Evolutionary conservation across 306 rosid species (phyloP), one percentile per base, ranked within the genome.

Genomic region (Casuarina glauca): DNA sequence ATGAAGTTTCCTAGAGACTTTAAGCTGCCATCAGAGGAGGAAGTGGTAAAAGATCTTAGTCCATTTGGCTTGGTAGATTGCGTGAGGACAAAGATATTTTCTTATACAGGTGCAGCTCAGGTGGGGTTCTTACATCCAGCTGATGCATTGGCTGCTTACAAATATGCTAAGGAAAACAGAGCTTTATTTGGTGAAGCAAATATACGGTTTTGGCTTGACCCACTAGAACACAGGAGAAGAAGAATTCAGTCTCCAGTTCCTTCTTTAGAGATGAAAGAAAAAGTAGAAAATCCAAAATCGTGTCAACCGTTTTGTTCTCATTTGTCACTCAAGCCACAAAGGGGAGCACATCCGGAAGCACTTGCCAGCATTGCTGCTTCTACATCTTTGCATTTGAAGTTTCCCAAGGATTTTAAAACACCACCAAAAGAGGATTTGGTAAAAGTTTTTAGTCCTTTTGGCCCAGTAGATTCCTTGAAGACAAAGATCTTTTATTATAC

Each of bases 401-500:
- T 87, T 60, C 86, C 86, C 13, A 84, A 64, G 74, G 61, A 74
- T 74, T 76, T 76, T 71, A 57, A 84, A 53, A 63, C 82, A 55
- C 90, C 90, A 35, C 74, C 88, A 0, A 84, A 84, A 55, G 53
- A 12, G 54, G 58, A 74, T 63, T 55, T 87, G 46, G 63, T 84
- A 70, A 66, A 84, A 76, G 84, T 74, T 67, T 87, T 87, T 41
- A 79, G 83, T 50, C 78, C 53, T 50, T 84, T 87, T 82, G 90
- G 90, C 50, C 42, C 74, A 38, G 35, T 87, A 45, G 84, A 87
- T 82, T 76, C 69, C 71, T 45, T 42, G 39, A 74, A 19, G 50
- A 81, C 90, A 20, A 79, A 71, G 58, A 62, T 82, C 63, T 76
- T 12, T 62, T 36, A 12, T 26, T 44, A 41, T 35, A 1, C 55